Base-by-base conservation (phyloP, 2,329 filamentous ascomycete genomes). In the Apiospora marii region DNA sequence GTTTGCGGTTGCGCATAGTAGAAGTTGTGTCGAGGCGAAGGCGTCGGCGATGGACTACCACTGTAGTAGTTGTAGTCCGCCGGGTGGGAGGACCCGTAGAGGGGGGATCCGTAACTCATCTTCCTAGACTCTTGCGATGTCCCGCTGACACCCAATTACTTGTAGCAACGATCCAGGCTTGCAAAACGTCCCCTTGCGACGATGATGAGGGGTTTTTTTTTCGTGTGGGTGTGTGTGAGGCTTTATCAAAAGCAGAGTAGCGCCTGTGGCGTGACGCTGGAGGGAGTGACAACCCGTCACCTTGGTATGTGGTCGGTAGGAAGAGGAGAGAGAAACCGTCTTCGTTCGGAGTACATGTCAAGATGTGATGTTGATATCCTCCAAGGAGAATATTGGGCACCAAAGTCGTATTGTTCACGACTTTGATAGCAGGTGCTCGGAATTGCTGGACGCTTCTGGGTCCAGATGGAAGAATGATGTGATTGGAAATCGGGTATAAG, bases 231-330 rank as follows among this genome's bases (percentile, higher is more conserved):
- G 74, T 48, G 74, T 64, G 73, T 67, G 74, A 72, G 75, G 53
- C 69, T 76, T 73, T 70, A 73, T 73, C 41, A 68, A 68, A 68
- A 14, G 34, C 34, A 68, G 78, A 73, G 78, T 84, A 80, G 85
- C 84, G 84, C 83, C 82, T 82, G 81, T 84, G 82, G 85, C 84
- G 85, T 82, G 82, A 83, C 84, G 83, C 84, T 80, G 78, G 78
- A 82, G 83, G 81, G 81, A 82, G 83, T 82, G 82, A 85, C 41
- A 80, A 81, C 84, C 84, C 82, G 87, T 90, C 88, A 90, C 88
- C 88, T 88, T 85, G 87, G 86, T 88, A 88, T 89, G 85, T 87
- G 85, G 84, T 89, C 87, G 87, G 87, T 86, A 81, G 86, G 86
- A 85, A 85, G 87, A 86, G 85, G 86, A 83, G 85, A 87, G 82